Evolutionary conservation across 2,329 filamentous ascomycete genomes (phyloP).

Genomic region (Cordyceps cateniannulata): DNA sequence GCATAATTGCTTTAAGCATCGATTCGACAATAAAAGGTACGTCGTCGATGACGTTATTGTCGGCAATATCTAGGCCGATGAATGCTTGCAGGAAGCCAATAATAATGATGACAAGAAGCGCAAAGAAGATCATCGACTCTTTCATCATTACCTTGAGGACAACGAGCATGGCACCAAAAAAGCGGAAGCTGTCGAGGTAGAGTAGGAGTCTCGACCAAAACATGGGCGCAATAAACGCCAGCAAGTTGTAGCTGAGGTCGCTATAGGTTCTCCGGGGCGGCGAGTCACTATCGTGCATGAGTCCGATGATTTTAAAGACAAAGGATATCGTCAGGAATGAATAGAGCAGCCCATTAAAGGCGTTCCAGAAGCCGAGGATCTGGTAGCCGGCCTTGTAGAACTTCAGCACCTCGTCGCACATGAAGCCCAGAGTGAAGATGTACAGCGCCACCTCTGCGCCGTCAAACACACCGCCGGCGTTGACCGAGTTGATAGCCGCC

Average conservation of each 20-base stretch:
- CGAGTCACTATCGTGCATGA: slow-evolving; percentile 50
- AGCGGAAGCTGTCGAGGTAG: slow-evolving; percentile 87
- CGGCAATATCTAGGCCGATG: slow-evolving; percentile 79
- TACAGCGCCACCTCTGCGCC: slow-evolving; percentile 79
- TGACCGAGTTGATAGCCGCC: slow-evolving; percentile 88
- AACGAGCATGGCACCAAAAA: slow-evolving; percentile 97
- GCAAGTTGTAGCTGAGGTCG: slow-evolving; percentile 82
- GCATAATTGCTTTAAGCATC: slow-evolving; percentile 88
- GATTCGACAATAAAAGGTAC: slow-evolving; percentile 68
- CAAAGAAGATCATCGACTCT: slow-evolving; percentile 93
- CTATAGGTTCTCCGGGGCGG: slow-evolving; percentile 57
- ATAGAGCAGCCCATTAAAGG: slow-evolving; percentile 85
- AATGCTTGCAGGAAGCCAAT: slow-evolving; percentile 90
- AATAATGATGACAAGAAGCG: slow-evolving; percentile 76
- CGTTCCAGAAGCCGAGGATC: slow-evolving; percentile 95
- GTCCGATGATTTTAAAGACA: slow-evolving; percentile 68
- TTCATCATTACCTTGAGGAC: slow-evolving; percentile 95
- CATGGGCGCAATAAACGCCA: slow-evolving; percentile 90
- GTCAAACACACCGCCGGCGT: slow-evolving; percentile 76
- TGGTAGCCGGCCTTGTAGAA: slow-evolving; percentile 89
- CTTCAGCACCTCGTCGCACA: slow-evolving; percentile 82
- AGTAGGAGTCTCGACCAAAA: slow-evolving; percentile 92
- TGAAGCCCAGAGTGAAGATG: slow-evolving; percentile 82
- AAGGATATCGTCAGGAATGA: slow-evolving; percentile 71
- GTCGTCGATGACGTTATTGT: slow-evolving; percentile 63